Percentiles rank a stretch among this genome's conserved stretches.
These are phyloP conservation scores for Rhazya stricta DNA, from an alignment of 257 asterid species.

Conservation along the genomic window DNA sequence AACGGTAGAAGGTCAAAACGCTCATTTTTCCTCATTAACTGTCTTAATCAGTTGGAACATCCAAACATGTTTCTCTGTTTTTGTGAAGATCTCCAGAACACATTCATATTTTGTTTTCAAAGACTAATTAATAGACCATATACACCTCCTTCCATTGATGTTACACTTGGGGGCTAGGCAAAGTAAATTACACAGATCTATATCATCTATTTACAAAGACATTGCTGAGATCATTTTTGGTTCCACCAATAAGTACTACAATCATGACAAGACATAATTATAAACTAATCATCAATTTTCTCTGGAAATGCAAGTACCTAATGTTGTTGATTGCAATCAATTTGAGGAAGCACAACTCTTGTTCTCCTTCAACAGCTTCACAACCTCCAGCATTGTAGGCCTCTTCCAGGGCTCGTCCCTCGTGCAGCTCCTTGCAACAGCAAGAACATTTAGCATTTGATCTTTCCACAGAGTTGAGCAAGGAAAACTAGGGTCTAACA, in stretches of 20 bases:
- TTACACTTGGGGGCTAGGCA: too few species aligned
- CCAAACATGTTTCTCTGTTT: not conserved
- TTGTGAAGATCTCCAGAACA: too few species aligned
- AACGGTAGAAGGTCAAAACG: too few species aligned
- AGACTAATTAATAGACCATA: not conserved
- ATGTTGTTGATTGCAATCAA: not conserved
- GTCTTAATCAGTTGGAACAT: not conserved
- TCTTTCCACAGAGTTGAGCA: slow-evolving; percentile 24
- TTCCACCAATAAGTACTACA: not conserved
- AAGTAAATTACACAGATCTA: not conserved
- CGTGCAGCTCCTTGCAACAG: slow-evolving; percentile 60
- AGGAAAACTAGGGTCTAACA: slow-evolving; percentile 31
- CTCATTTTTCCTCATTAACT: too few species aligned
- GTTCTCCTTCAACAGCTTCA: slow-evolving; percentile 47
- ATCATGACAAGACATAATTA: not conserved
- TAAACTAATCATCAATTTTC: not conserved
- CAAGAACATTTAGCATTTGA: slow-evolving; percentile 55
- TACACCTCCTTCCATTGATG: not conserved
- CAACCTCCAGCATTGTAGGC: slow-evolving; percentile 71
- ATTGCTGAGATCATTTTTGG: not conserved
- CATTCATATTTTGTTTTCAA: too few species aligned
- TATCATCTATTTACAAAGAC: not conserved
- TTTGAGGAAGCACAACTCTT: not conserved
- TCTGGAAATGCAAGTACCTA: not conserved
- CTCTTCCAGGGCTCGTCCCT: slow-evolving; percentile 66